Percentiles rank a stretch among this genome's conserved stretches.
Conservation (phyloP, 2,329 filamentous ascomycete genomes). For the Pyricularia grisea region DNA sequence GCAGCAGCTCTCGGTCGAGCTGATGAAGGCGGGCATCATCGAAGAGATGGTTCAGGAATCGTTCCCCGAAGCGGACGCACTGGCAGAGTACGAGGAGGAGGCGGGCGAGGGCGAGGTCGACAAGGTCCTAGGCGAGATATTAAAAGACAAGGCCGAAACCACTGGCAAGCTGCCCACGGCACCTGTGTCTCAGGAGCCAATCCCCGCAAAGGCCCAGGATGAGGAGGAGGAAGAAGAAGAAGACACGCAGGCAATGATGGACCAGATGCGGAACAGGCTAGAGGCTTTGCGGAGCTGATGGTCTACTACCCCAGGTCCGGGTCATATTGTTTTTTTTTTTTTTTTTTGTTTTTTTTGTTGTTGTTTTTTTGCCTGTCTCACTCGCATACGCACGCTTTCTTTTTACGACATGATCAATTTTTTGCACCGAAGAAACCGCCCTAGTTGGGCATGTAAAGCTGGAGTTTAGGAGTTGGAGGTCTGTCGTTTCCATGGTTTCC, state of each 20-base stretch:
- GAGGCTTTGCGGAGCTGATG: slow-evolving; percentile 79
- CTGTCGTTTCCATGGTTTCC: not conserved
- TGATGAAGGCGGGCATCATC: slow-evolving; percentile 92
- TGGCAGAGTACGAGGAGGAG: slow-evolving; percentile 65
- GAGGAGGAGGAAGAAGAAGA: slow-evolving; percentile 66
- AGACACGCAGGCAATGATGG: slow-evolving; percentile 81
- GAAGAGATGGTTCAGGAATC: slow-evolving; percentile 94
- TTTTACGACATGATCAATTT: not conserved
- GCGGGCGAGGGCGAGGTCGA: slow-evolving; percentile 77
- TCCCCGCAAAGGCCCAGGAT: slow-evolving; percentile 29
- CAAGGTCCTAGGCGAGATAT: slow-evolving; percentile 82
- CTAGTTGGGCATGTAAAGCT: not conserved
- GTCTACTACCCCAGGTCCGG: slow-evolving; percentile 2
- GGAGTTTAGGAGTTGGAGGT: not conserved
- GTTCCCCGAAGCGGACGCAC: slow-evolving; percentile 57
- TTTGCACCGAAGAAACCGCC: not conserved
- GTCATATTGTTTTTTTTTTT: not conserved
- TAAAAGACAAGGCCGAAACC: slow-evolving; percentile 72
- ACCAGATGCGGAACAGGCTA: slow-evolving; percentile 85
- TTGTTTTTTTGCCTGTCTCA: no score
- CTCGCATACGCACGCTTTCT: not conserved
- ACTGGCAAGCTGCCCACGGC: slow-evolving; percentile 46
- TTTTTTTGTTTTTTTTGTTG: no score
- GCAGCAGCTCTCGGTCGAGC: slow-evolving; percentile 75
- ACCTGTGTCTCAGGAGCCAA: slow-evolving; percentile 39